Evolutionary conservation across 2,329 filamentous ascomycete genomes (phyloP), one percentile per base, ranked within the genome.

Genomic region (Eutypa lata): DNA sequence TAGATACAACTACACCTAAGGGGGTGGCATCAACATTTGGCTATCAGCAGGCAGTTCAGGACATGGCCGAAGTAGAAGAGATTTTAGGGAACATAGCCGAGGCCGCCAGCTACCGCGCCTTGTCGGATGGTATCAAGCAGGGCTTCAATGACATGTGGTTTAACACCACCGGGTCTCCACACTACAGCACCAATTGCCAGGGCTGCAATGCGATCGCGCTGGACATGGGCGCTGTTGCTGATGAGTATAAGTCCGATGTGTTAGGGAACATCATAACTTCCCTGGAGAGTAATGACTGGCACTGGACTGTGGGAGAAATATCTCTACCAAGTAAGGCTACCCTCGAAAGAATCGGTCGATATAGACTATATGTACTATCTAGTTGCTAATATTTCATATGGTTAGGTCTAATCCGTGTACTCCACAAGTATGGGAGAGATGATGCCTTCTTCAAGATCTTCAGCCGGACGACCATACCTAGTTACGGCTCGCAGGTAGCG

Each of bases 361-460:
- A 5, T 3, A 19, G 3, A 7, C 7, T 11, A 7, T 8, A 13
- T 13, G 11, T 3, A 13, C 3, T 11, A 13, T 11, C 19, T 35
- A 13, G 40, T 43, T 24, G 21, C 19, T 43, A 19, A 43, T 2
- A 13, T 6, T 13, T 13, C 18, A 11, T 21, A 16, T 13, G 7
- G 31, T 11, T 8, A 43, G 40, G 40, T 16, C 14, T 58, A 10
- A 50, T 54, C 44, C 43, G 44, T 3, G 47, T 28, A 0, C 56
- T 58, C 14, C 51, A 49, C 3, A 35, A 4, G 5, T 38, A 33
- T 7, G 38, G 49, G 1, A 4, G 47, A 7, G 47, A 51, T 18
- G 54, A 58, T 21, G 45, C 53, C 4, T 21, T 58, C 16, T 54
- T 47, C 42, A 48, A 51, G 4, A 8, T 58, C 43, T 54, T 56